phyloP scores from a whole-genome alignment of 179 eudicot genomes.

The Dionaea muscipula region DNA sequence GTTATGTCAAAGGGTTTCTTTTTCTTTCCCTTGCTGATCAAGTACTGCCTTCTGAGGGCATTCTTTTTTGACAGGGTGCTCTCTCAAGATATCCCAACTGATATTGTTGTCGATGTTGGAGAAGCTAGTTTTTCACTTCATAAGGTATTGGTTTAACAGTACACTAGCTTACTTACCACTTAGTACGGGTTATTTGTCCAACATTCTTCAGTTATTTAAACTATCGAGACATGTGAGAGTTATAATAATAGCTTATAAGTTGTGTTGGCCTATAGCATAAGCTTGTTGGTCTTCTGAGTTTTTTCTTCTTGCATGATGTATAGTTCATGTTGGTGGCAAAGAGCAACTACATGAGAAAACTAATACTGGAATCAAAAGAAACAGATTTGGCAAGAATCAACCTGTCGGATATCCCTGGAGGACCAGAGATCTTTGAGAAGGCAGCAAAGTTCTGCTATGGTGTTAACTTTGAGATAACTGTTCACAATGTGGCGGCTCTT shows the following conservation, averaged over 20 bases:
- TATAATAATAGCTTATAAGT: too few relatives aligned
- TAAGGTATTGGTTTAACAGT: conserved; percentile 35
- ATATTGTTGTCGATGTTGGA: conserved; percentile 55
- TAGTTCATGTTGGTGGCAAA: conserved; percentile 94
- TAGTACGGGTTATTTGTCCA: too few relatives aligned
- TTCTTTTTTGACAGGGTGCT: conserved; percentile 46
- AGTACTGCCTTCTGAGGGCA: neutral
- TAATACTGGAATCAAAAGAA: conserved; percentile 52
- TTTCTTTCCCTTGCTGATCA: neutral
- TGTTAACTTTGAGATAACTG: conserved; percentile 25
- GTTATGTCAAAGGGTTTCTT: neutral
- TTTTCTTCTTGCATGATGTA: neutral
- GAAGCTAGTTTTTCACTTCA: conserved; percentile 61
- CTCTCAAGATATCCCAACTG: conserved; percentile 82
- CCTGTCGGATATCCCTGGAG: conserved; percentile 78
- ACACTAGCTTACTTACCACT: too few relatives aligned
- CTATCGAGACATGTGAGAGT: too few relatives aligned
- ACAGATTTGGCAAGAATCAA: conserved; percentile 44
- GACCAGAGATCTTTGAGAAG: conserved; percentile 72
- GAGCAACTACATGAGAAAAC: conserved; percentile 30
- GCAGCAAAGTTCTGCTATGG: conserved; percentile 79
- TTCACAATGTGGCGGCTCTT: conserved; percentile 75
- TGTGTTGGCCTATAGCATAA: too few relatives aligned
- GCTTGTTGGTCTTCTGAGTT: too few relatives aligned
- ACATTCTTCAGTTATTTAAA: too few relatives aligned